Conservation (phyloP, 2,329 filamentous ascomycete species). For the Sporothrix humicola region DNA sequence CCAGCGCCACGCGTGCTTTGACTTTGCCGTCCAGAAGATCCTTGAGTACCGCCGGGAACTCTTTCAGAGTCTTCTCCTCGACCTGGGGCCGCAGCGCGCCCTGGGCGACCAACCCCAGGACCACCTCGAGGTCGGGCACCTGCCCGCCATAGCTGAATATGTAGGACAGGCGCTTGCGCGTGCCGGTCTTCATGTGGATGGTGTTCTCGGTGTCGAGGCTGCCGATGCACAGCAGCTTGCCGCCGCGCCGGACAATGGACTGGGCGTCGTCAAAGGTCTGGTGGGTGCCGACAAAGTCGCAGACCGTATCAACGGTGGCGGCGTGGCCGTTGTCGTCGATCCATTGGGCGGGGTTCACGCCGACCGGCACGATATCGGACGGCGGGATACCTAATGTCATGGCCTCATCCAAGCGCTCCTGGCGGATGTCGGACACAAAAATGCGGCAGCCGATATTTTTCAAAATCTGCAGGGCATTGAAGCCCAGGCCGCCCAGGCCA, state of each 20-base stretch:
- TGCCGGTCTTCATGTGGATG: slow-evolving; percentile 28
- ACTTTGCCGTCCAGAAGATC: slow-evolving; percentile 21
- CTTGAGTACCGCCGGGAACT: slow-evolving; percentile 17
- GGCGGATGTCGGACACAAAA: slow-evolving; percentile 26
- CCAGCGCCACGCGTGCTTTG: slow-evolving; percentile 19
- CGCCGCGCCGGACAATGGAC: slow-evolving; percentile 25
- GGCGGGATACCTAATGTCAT: too few species aligned
- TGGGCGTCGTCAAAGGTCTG: slow-evolving; percentile 31
- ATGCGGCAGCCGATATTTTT: slow-evolving; percentile 24
- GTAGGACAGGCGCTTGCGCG: slow-evolving; percentile 30
- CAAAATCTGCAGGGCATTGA: slow-evolving; percentile 23
- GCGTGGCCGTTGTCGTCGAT: background rate
- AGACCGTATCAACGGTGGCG: slow-evolving; percentile 12
- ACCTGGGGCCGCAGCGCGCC: slow-evolving; percentile 26
- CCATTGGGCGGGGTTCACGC: background rate
- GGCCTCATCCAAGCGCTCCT: slow-evolving; percentile 28
- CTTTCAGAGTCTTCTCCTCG: slow-evolving; percentile 14
- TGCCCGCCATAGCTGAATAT: slow-evolving; percentile 29
- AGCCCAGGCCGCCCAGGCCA: slow-evolving; percentile 23
- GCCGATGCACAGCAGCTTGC: slow-evolving; percentile 28
- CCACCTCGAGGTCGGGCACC: slow-evolving; percentile 16
- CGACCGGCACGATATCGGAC: too few species aligned
- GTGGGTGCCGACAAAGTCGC: slow-evolving; percentile 28
- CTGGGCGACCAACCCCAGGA: slow-evolving; percentile 2
- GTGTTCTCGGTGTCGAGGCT: slow-evolving; percentile 30